These are phyloP conservation scores for Porphyrellus cyaneotinctus DNA, from an alignment of 768 basidiomycete genomes.

Conservation along the genomic window DNA sequence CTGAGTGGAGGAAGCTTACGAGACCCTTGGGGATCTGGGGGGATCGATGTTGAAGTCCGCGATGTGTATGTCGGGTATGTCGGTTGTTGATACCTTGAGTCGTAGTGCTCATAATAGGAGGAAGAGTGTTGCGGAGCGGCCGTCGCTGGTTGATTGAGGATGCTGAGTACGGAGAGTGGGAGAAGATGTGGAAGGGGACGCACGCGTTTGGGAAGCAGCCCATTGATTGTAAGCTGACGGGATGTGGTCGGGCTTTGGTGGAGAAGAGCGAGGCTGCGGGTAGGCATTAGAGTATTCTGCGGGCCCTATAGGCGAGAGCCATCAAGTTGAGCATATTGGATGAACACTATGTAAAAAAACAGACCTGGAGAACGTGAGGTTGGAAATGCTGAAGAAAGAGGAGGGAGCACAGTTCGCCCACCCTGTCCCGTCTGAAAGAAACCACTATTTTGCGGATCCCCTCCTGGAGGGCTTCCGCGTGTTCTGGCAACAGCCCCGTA, in stretches of 20 bases:
- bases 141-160: constrained; percentile 18
- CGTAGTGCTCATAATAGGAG: constrained; percentile 53
- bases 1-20: constrained; percentile 57
- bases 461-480: constrained; percentile 62
- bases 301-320: constrained; percentile 57
- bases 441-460: constrained; percentile 54
- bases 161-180: not conserved
- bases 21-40: constrained; percentile 46
- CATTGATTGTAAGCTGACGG: constrained; percentile 47
- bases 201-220: constrained; percentile 31
- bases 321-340: constrained; percentile 55
- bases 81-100: constrained; percentile 42
- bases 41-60: constrained; percentile 47
- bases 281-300: constrained; percentile 53
- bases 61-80: constrained; percentile 46
- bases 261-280: constrained; percentile 62
- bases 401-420: constrained; percentile 86
- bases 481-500: constrained; percentile 60
- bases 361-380: constrained; percentile 88
- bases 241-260: constrained; percentile 55
- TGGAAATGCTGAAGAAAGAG: constrained; percentile 81
- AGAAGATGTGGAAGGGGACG: constrained; percentile 25
- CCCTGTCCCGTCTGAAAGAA: constrained; percentile 80
- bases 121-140: constrained; percentile 48
- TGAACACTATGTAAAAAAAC: constrained; percentile 56